Evolutionary conservation across 257 asterid genomes (phyloP).

Genomic region (Prunella vulgaris): DNA sequence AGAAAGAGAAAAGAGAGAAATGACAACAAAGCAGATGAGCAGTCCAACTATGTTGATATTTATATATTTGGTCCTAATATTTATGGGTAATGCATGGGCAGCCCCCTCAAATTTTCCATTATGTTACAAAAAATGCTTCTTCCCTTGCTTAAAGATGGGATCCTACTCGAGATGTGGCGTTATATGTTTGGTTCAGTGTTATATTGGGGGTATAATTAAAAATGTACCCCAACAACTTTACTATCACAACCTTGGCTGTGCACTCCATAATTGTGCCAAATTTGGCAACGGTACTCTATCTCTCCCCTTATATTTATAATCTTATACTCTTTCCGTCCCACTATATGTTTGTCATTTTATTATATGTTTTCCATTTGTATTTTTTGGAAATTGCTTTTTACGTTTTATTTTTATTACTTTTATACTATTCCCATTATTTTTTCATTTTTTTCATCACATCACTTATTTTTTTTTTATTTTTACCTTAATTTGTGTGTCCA

Average conservation of each 20-base stretch:
- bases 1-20: no score
- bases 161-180: slow-evolving; percentile 12
- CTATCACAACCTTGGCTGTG: slow-evolving; percentile 24
- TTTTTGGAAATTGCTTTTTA: no score
- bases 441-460: no score
- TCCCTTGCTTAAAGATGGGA: neutral
- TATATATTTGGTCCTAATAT: neutral
- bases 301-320: neutral
- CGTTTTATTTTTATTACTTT: no score
- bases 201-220: neutral
- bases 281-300: slow-evolving; percentile 17
- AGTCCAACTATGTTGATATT: neutral
- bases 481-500: no score
- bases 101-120: neutral
- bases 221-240: neutral
- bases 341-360: no score
- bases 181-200: slow-evolving; percentile 16
- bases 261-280: slow-evolving; percentile 5
- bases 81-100: slow-evolving; percentile 1
- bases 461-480: no score
- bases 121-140: slow-evolving; percentile 1
- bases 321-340: no score
- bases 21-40: no score
- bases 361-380: no score
- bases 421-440: no score